Percentiles rank a stretch among this genome's conserved stretches.
Conservation (phyloP, 805 yeast species). For the Ogataea thermomethanolica region DNA sequence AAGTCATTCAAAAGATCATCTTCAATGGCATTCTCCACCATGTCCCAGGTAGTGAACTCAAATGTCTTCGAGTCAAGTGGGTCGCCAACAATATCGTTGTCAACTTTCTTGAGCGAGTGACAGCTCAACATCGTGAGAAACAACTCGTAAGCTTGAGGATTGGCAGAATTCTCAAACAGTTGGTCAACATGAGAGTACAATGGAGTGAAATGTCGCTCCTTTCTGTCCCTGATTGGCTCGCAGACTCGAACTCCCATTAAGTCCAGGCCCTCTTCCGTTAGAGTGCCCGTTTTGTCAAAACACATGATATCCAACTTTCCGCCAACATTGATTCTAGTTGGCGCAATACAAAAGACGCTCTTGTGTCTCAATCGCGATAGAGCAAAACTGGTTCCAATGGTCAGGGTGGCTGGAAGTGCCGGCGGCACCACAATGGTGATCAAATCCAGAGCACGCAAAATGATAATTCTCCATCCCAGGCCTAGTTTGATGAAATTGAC, state of each 20-base stretch:
- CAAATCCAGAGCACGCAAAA: constrained; percentile 86
- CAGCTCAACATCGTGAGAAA: constrained; percentile 65
- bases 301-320: constrained; percentile 89
- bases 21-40: constrained; percentile 59
- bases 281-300: constrained; percentile 96
- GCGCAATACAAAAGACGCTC: constrained; percentile 84
- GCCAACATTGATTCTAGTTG: constrained; percentile 92
- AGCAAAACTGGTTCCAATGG: constrained; percentile 95
- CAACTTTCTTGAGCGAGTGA: constrained; percentile 80
- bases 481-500: constrained; percentile 78
- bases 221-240: constrained; percentile 31
- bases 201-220: constrained; percentile 28
- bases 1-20: constrained; percentile 25
- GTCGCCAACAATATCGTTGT: constrained; percentile 82
- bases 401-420: constrained; percentile 94
- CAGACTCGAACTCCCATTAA: constrained; percentile 54
- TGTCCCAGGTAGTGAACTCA: constrained; percentile 76
- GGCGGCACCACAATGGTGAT: constrained; percentile 98
- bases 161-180: constrained; percentile 15
- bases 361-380: constrained; percentile 65
- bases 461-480: constrained; percentile 62
- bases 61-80: constrained; percentile 94
- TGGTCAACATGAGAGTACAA: constrained; percentile 15
- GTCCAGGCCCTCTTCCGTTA: constrained; percentile 95
- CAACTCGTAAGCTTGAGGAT: constrained; percentile 28